Evolutionary conservation across 2,329 filamentous ascomycete genomes (phyloP).

Genomic region (Alternaria sp.): DNA sequence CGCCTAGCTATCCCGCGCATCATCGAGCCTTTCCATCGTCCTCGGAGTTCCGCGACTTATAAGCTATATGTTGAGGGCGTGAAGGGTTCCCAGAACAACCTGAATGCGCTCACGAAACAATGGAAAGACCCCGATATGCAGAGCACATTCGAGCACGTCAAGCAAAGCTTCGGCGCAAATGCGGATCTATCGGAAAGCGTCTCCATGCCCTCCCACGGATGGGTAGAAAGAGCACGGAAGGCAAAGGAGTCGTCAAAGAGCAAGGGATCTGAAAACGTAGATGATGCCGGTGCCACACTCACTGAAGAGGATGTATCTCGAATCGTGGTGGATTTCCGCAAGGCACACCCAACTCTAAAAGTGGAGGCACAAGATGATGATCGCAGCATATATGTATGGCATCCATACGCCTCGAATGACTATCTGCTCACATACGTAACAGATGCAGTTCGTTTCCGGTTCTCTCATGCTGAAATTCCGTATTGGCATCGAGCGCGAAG

Average conservation of each 20-base stretch:
- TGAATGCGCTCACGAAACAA: constrained; percentile 49
- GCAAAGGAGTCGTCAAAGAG: constrained; percentile 27
- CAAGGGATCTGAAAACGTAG: constrained; percentile 14
- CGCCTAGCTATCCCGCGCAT: constrained; percentile 56
- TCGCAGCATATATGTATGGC: constrained; percentile 36
- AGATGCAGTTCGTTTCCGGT: constrained; percentile 42
- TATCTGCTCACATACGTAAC: constrained; percentile 10
- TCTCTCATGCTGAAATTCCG: constrained; percentile 38
- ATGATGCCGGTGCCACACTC: constrained; percentile 21
- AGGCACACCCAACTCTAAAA: constrained; percentile 39
- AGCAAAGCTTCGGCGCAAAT: constrained; percentile 49
- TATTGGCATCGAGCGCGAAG: constrained; percentile 38
- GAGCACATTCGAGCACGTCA: constrained; percentile 44
- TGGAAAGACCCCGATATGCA: constrained; percentile 53
- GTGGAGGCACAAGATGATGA: constrained; percentile 37
- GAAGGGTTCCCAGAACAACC: constrained; percentile 44
- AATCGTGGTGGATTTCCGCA: constrained; percentile 37
- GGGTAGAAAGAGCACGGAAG: constrained; percentile 43
- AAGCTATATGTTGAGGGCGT: constrained; percentile 51
- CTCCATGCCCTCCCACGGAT: constrained; percentile 51
- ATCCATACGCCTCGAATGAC: no score
- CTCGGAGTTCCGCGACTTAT: constrained; percentile 47
- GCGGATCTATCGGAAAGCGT: constrained; percentile 49
- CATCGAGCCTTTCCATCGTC: constrained; percentile 50
- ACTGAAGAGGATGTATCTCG: constrained; percentile 33